phyloP scores from a whole-genome alignment of 2,329 filamentous ascomycete genomes.

The Sporothrix sp. region DNA sequence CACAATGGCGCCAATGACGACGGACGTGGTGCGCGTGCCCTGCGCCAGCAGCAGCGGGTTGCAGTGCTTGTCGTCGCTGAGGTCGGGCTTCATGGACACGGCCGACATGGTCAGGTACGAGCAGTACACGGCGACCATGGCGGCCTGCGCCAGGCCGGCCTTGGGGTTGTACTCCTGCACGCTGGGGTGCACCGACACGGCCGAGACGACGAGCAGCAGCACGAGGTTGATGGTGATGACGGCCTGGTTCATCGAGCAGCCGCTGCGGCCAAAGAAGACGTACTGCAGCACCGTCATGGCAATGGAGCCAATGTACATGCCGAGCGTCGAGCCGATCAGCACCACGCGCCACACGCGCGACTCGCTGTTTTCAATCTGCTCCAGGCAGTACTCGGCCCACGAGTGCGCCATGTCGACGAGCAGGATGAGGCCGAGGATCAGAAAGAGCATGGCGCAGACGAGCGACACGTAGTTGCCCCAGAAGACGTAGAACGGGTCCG shows the following conservation, averaged over 20 bases:
- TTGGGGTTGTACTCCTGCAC: conserved; percentile 89
- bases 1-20: conserved; percentile 86
- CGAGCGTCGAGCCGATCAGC: conserved; percentile 81
- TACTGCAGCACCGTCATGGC: conserved; percentile 97
- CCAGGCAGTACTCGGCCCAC: conserved; percentile 93
- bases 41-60: conserved; percentile 83
- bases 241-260: conserved; percentile 92
- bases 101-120: conserved; percentile 97
- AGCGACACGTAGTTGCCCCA: conserved; percentile 95
- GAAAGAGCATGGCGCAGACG: conserved; percentile 80
- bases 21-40: conserved; percentile 79
- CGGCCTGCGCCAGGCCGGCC: conserved; percentile 90
- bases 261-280: conserved; percentile 76
- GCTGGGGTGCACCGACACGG: conserved; percentile 78
- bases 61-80: conserved; percentile 83
- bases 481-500: conserved; percentile 85
- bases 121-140: conserved; percentile 96
- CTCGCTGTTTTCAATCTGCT: conserved; percentile 84
- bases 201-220: conserved; percentile 68
- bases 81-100: conserved; percentile 94
- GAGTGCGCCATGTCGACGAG: conserved; percentile 91
- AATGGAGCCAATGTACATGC: conserved; percentile 86
- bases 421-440: conserved; percentile 83
- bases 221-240: conserved; percentile 91
- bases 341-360: conserved; percentile 76